Conservation (phyloP, 257 asterid species). For the Ajuga chamaepitys region DNA sequence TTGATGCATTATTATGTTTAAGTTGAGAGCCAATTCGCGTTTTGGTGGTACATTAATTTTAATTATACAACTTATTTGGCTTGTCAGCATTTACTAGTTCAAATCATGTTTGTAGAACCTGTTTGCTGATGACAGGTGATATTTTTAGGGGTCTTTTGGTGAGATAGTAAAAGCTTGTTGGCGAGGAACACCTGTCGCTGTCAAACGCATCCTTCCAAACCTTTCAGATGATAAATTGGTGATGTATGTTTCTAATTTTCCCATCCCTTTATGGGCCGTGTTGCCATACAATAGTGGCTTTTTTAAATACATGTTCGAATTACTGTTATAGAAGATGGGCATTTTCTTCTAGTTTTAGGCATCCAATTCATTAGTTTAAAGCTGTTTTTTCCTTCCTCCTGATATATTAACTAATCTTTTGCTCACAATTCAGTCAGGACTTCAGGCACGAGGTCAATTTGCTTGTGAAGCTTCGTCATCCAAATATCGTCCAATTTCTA, state of each 20-base stretch:
- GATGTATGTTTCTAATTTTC: conserved; percentile 41
- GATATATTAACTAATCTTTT: conserved; percentile 2
- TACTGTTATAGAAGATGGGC: not conserved
- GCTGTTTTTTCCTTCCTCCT: not conserved
- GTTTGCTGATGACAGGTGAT: conserved; percentile 28
- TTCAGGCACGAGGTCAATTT: conserved; percentile 96
- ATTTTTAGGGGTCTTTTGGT: conserved; percentile 89
- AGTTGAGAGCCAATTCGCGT: not conserved
- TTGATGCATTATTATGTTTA: not conserved
- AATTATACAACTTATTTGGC: not conserved
- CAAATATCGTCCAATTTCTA: conserved; percentile 93
- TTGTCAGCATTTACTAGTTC: not conserved
- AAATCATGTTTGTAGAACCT: conserved; percentile 10
- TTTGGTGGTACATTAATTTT: not conserved
- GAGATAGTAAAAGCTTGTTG: conserved; percentile 91
- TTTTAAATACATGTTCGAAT: not conserved
- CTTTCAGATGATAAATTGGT: conserved; percentile 95
- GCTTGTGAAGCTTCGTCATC: conserved; percentile 99
- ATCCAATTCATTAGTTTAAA: not conserved
- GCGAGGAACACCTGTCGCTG: conserved; percentile 99
- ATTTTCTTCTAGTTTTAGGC: not conserved
- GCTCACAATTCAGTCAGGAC: conserved; percentile 67
- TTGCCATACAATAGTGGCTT: not conserved
- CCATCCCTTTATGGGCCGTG: conserved; percentile 2
- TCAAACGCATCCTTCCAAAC: conserved; percentile 94